A percentile compares a stretch with the other conserved stretches of the same genome.
Conservation (phyloP, 2,329 filamentous ascomycete genomes). For the Coniella lustricola region DNA sequence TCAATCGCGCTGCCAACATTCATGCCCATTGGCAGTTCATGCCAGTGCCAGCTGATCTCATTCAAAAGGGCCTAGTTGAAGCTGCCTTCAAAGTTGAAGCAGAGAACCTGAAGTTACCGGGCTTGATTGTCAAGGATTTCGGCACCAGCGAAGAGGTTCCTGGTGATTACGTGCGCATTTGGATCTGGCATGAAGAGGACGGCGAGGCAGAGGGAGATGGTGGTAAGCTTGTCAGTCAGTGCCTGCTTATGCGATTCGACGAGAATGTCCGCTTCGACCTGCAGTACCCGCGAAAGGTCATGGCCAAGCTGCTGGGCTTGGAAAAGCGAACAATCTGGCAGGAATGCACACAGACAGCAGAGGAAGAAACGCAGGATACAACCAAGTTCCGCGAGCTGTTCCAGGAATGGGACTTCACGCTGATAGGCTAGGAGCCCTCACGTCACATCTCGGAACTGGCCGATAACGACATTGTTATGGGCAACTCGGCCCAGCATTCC, state of each 20-base stretch:
- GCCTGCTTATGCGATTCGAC: constrained; percentile 67
- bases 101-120: constrained; percentile 59
- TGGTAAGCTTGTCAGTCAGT: constrained; percentile 52
- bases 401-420: constrained; percentile 78
- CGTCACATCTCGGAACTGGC: neutral
- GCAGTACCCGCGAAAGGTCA: constrained; percentile 79
- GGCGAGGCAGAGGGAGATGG: constrained; percentile 35
- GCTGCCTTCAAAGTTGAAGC: constrained; percentile 84
- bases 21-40: constrained; percentile 94
- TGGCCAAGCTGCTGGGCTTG: constrained; percentile 79
- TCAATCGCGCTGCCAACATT: constrained; percentile 72
- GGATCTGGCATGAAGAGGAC: constrained; percentile 63
- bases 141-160: constrained; percentile 42
- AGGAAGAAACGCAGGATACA: constrained; percentile 74
- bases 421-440: constrained; percentile 18
- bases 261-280: constrained; percentile 73
- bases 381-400: constrained; percentile 75
- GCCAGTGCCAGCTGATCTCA: constrained; percentile 61
- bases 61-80: constrained; percentile 70
- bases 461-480: neutral
- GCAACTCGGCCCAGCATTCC: neutral
- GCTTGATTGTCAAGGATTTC: constrained; percentile 42
- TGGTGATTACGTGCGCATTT: constrained; percentile 72
- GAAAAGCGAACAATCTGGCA: constrained; percentile 79
- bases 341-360: constrained; percentile 69